Conservation (phyloP, 2,329 filamentous ascomycete species). For the Zymoseptoria brevis region DNA sequence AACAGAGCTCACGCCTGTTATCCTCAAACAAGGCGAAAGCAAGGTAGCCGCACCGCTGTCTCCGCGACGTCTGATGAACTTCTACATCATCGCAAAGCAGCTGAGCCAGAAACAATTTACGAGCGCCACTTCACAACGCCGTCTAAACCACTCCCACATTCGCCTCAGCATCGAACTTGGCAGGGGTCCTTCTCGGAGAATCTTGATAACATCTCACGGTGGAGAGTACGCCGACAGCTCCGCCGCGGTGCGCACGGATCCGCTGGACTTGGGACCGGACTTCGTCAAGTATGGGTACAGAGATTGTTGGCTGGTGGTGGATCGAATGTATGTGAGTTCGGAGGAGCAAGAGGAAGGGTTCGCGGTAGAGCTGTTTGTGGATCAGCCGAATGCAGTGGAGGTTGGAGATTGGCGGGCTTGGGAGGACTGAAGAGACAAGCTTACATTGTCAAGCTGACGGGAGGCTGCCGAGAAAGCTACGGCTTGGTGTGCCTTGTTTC, state of each 20-base stretch:
- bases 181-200: conserved; percentile 58
- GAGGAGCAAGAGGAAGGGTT: conserved; percentile 44
- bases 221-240: conserved; percentile 66
- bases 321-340: conserved; percentile 59
- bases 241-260: conserved; percentile 57
- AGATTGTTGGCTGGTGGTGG: conserved; percentile 72
- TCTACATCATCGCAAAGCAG: conserved; percentile 24
- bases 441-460: neutral
- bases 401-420: conserved; percentile 40
- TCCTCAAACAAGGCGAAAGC: conserved; percentile 44
- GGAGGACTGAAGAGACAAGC: conserved; percentile 26
- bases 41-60: conserved; percentile 47
- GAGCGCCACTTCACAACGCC: conserved; percentile 6
- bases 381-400: conserved; percentile 37
- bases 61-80: conserved; percentile 41
- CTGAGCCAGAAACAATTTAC: conserved; percentile 15
- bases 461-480: neutral
- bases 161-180: conserved; percentile 67
- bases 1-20: conserved; percentile 48
- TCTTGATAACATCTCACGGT: conserved; percentile 59
- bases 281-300: conserved; percentile 35
- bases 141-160: conserved; percentile 42
- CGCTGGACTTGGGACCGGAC: conserved; percentile 65
- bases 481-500: neutral
- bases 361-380: conserved; percentile 40